Base-by-base conservation (phyloP, 2,329 filamentous ascomycete genomes). In the Diaporthe eres region DNA sequence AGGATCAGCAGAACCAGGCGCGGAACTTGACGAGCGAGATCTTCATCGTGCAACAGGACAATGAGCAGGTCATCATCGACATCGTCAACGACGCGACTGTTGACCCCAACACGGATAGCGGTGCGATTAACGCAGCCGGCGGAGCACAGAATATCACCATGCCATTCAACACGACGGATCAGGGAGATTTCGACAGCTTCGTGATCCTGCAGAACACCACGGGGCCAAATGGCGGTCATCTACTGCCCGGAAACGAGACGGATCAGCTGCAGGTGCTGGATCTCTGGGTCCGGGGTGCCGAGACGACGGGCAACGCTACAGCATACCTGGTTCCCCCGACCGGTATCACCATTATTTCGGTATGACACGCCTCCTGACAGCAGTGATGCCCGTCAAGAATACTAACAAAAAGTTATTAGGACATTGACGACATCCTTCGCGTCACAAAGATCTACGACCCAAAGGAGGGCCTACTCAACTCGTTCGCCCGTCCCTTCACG, bases 371-470 rank as follows among this genome's bases (percentile, higher is more conserved):
- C 95, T 0, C 91, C 94, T n/a, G 15, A 49, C n/a, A 42, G 47
- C 9, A 28, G 31, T 8, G 9, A 28, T 13, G 8, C 34, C 47
- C 9, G 2, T 63, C 10, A 4, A 10, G 17, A 12, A 39, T 57
- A 49, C 68, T 77, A 4, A 77, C 72, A 25, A 10, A 22, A n/a
- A 22, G 6, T 0, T 28, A 1, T 13, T 22, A 70, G 65, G 65
- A 70, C 10, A 70, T 70, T 42, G 65, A 70, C 9, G 65, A 70
- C 31, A 70, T 70, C 34, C 34, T 70, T 12, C 65, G 65, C 10
- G 85, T 95, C 1, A 96, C 94, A 74, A 94, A 95, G 83, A 96
- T 96, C 81, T 96, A 94, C 82, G 84, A 94, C 65, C 94, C 94
- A 0, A 90, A 92, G 78, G 89, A 95, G 81, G 94, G 94, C 7